Percentiles rank a stretch among this genome's conserved stretches.
These are phyloP conservation scores for Mortierella sp. DNA, from an alignment of 371 early-diverging fungal species.

Conservation along the genomic window DNA sequence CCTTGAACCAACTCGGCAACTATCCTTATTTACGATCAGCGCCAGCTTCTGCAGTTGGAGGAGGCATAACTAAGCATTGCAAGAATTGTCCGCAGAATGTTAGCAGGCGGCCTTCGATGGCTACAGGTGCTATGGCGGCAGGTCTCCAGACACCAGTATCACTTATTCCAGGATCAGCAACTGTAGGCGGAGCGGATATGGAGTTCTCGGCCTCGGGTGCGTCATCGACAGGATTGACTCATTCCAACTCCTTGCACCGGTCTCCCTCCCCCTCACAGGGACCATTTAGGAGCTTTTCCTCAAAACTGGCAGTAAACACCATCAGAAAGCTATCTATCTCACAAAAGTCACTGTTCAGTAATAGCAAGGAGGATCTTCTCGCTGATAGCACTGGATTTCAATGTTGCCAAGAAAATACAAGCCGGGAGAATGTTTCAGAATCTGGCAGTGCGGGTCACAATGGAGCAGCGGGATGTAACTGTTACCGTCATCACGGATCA, in stretches of 20 bases:
- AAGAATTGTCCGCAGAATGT: conserved; percentile 22
- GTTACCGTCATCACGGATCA: conserved; percentile 9
- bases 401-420: conserved; percentile 23
- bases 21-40: conserved; percentile 24
- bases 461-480: neutral
- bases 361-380: conserved; percentile 24
- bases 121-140: neutral
- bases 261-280: conserved; percentile 18
- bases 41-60: conserved; percentile 24
- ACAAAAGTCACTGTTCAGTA: conserved; percentile 37
- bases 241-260: conserved; percentile 6
- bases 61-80: conserved; percentile 13
- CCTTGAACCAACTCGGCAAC: conserved; percentile 12
- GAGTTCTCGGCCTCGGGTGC: conserved; percentile 17
- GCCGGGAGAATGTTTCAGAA: conserved; percentile 9
- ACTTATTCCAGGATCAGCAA: conserved; percentile 1
- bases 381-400: conserved; percentile 5
- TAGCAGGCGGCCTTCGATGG: conserved; percentile 16
- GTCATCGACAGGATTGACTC: conserved; percentile 5
- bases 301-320: conserved; percentile 38
- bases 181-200: conserved; percentile 17
- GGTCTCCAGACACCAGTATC: neutral
- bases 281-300: conserved; percentile 27
- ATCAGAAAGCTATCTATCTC: conserved; percentile 34
- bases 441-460: neutral